A percentile compares a stretch with the other conserved stretches of the same genome.
These are phyloP conservation scores for Verticillium zaregamsianum DNA, from an alignment of 2,329 filamentous ascomycete species.

Conservation along the genomic window DNA sequence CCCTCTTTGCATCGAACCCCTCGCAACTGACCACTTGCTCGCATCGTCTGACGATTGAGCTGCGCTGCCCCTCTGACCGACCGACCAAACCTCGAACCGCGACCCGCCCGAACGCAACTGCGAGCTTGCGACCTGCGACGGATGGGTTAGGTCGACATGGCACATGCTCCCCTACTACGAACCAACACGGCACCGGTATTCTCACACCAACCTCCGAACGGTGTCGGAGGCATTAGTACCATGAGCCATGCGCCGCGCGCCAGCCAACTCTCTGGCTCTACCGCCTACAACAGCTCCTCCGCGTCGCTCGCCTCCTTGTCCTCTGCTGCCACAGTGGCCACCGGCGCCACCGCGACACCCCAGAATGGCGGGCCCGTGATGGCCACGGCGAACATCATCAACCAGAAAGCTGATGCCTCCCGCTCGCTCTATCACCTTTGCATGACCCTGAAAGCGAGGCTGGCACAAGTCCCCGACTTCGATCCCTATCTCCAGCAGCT, in stretches of 20 bases:
- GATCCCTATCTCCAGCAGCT: constrained; percentile 70
- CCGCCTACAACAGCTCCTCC: constrained; percentile 48
- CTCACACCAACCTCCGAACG: constrained; percentile 38
- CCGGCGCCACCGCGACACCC: constrained; percentile 16
- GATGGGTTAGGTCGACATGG: constrained; percentile 48
- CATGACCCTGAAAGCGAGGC: constrained; percentile 73
- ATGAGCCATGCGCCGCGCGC: constrained; percentile 52
- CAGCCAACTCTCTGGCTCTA: constrained; percentile 61
- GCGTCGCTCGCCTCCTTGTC: constrained; percentile 47
- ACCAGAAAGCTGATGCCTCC: constrained; percentile 88
- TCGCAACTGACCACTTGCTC: neutral
- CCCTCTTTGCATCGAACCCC: neutral
- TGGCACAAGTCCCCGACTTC: constrained; percentile 81
- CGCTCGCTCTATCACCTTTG: constrained; percentile 95
- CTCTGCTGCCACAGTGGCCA: constrained; percentile 35
- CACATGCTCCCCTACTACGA: constrained; percentile 56
- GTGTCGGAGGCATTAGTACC: constrained; percentile 38
- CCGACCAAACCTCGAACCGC: neutral
- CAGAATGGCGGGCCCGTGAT: constrained; percentile 59
- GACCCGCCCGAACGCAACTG: neutral
- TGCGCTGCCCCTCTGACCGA: neutral
- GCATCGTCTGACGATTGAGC: neutral
- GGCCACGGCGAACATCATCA: constrained; percentile 92
- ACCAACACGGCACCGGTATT: constrained; percentile 56
- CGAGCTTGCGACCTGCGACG: constrained; percentile 17